These are phyloP conservation scores for Trichomonas tenax DNA, from an alignment of 208 protist genomes.

Conservation along the genomic window DNA sequence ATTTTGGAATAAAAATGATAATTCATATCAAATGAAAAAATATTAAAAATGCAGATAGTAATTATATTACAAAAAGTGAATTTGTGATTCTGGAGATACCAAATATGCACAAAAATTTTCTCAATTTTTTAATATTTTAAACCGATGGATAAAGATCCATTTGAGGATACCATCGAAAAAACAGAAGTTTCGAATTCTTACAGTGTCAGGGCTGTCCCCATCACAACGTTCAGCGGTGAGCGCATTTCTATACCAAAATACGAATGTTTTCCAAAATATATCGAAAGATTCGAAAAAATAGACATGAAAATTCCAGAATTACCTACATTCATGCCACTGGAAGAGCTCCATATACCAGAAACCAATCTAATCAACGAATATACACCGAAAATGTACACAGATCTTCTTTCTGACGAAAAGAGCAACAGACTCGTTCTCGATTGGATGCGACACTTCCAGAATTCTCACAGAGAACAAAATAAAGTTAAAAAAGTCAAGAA, in stretches of 20 bases:
- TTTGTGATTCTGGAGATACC: too few species aligned
- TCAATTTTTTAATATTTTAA: not conserved
- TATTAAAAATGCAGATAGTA: too few species aligned
- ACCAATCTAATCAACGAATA: not conserved
- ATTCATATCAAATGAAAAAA: too few species aligned
- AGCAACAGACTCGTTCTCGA: not conserved
- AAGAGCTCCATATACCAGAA: not conserved
- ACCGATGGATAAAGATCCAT: not conserved
- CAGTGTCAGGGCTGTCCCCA: not conserved
- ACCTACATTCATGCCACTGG: not conserved
- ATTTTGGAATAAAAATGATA: too few species aligned
- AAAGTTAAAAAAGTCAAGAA: not conserved
- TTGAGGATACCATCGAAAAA: not conserved
- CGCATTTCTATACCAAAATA: not conserved
- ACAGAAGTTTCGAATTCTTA: not conserved
- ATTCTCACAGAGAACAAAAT: too few species aligned
- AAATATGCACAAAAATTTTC: too few species aligned
- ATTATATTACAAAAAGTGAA: too few species aligned
- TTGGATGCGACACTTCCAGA: not conserved
- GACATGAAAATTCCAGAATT: not conserved
- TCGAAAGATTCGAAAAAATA: not conserved
- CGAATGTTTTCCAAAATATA: not conserved
- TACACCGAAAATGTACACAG: not conserved
- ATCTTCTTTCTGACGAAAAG: slow-evolving; percentile 18
- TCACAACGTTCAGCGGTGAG: not conserved